Evolutionary conservation across 495 filamentous ascomycete genomes (phyloP).

Genomic region (Xylaria castorea): DNA sequence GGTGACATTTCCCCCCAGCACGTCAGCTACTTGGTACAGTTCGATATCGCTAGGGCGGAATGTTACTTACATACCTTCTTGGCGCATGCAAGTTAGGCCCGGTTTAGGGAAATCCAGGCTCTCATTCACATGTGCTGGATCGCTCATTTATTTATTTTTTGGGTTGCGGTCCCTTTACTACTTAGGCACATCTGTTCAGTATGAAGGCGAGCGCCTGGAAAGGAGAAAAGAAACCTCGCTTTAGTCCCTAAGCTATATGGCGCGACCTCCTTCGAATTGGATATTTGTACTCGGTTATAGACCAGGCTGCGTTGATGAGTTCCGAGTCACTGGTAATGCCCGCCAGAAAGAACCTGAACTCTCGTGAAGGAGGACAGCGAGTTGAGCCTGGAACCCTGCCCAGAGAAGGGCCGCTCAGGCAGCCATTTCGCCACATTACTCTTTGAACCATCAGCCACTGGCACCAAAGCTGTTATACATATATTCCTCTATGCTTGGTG

Average conservation of each 20-base stretch:
- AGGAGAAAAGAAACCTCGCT: background rate
- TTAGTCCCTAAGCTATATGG: background rate
- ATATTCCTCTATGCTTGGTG: background rate
- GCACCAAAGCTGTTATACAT: background rate
- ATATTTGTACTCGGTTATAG: background rate
- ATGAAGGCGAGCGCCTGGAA: background rate
- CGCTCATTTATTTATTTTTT: background rate
- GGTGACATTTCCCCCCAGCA: slow-evolving; percentile 8
- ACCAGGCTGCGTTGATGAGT: background rate
- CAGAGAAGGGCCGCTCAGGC: background rate
- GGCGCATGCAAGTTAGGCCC: background rate
- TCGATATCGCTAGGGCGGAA: slow-evolving; percentile 18
- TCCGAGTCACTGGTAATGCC: background rate
- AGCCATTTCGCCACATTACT: background rate
- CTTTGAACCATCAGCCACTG: background rate
- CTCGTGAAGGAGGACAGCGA: background rate
- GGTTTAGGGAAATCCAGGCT: background rate
- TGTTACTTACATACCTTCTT: slow-evolving; percentile 4
- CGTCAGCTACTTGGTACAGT: background rate
- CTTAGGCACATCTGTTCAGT: background rate
- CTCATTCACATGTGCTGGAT: background rate
- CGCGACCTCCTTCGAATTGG: background rate
- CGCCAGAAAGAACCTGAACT: background rate
- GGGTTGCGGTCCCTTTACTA: background rate
- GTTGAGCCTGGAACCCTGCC: background rate